Conservation (phyloP, 768 basidiomycete species). For the Dioszegia aurantiaca region DNA sequence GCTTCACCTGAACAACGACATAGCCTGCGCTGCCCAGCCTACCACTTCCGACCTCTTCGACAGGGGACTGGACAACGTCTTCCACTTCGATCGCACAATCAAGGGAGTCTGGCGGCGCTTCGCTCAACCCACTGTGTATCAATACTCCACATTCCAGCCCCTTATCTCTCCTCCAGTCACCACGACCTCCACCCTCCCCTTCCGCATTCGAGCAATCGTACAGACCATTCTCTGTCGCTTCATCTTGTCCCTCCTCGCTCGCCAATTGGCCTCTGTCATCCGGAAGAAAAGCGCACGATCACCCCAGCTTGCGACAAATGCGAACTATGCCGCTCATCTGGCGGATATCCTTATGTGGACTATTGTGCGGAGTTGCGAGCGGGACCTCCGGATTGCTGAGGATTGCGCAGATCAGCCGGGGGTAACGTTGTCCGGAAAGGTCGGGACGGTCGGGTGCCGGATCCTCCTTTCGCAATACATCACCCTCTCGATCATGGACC, state of each 20-base stretch:
- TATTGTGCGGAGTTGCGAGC: constrained; percentile 15
- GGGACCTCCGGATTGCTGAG: constrained; percentile 14
- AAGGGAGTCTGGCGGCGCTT: background rate
- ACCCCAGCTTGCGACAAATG: background rate
- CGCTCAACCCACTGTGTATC: too few species aligned
- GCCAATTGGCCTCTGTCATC: constrained; percentile 15
- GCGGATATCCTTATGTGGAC: constrained; percentile 13
- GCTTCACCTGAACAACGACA: constrained; percentile 1
- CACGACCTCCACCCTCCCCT: constrained; percentile 28
- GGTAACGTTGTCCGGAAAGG: background rate
- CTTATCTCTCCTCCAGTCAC: background rate
- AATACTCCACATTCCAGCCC: background rate
- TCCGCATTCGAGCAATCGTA: constrained; percentile 64
- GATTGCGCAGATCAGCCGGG: background rate
- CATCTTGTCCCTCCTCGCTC: constrained; percentile 57
- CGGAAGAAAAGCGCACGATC: background rate
- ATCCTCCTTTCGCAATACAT: background rate
- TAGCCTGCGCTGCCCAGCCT: background rate
- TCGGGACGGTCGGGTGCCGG: background rate
- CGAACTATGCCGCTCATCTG: background rate
- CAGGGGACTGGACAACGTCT: background rate
- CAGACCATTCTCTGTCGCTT: constrained; percentile 60
- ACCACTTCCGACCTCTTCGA: constrained; percentile 8
- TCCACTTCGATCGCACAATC: background rate
- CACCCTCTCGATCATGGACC: background rate